Base-by-base conservation (phyloP, 352 stramenopile genomes). In the Globisporangium viniferum region DNA sequence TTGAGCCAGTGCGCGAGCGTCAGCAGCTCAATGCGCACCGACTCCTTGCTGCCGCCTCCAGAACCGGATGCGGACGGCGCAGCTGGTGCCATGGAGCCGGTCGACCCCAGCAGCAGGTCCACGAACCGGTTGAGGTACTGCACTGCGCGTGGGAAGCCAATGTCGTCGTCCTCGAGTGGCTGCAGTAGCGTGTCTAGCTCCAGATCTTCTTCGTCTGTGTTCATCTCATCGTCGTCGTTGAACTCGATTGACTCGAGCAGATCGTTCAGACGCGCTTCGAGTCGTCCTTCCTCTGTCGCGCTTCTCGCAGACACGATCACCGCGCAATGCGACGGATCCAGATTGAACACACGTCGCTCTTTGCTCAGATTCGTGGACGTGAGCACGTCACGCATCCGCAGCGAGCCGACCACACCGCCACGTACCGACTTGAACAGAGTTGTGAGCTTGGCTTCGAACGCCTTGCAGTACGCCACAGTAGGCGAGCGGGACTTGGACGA, bases 311-410 rank as follows among this genome's bases (percentile, higher is more conserved):
- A 88, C 9, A 93, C 71, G 20, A 93, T 74, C 9, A 89, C 80
- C 0, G 89, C 85, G 53, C 80, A 85, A 66, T 93, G 85, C 6
- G 83, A 70, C n/a, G 82, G 79, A 36, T 93, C 85, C 33, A 90
- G 64, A 27, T 88, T 86, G 54, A 90, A 91, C 33, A 90, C 54
- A 1, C 85, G 82, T 0, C 83, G 75, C 57, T 93, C 85, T 60
- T 92, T 93, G 69, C 74, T 81, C 44, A 90, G 33, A 35, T 87
- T 89, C 0, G 80, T 67, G 14, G 73, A 65, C 20, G 73, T 81
- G 5, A 93, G 60, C 15, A 75, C 75, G 31, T 93, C 85, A 18
- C 83, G 75, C 63, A 88, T 82, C 2, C 85, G 74, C 9, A 87
- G 62, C 2, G 78, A 81, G 14, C 81, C 83, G 18, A 93, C 83